These are phyloP conservation scores for Colletotrichum sidae DNA, from an alignment of 2,329 filamentous ascomycete species.

Conservation along the genomic window DNA sequence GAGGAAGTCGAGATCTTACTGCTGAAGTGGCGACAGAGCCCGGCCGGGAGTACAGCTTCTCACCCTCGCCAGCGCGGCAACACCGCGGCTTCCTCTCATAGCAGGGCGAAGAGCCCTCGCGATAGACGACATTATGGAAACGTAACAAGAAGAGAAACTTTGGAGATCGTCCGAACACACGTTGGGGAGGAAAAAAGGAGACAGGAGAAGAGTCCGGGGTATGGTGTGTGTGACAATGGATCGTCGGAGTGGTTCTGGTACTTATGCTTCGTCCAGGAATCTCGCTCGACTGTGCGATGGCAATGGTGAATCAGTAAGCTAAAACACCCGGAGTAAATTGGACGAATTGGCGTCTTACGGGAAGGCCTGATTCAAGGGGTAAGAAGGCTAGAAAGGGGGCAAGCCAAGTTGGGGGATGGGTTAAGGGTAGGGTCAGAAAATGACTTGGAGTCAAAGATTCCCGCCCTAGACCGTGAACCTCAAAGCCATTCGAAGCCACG, in stretches of 20 bases:
- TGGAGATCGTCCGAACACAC: neutral
- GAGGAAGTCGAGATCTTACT: conserved; percentile 41
- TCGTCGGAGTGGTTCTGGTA: conserved; percentile 23
- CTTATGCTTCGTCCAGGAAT: conserved; percentile 29
- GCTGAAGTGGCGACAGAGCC: conserved; percentile 41
- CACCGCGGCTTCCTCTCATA: conserved; percentile 57
- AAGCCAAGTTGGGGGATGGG: conserved; percentile 7
- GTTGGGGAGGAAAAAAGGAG: neutral
- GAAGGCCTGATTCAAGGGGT: conserved; percentile 18
- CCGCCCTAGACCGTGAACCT: conserved; percentile 35
- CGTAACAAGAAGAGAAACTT: conserved; percentile 27
- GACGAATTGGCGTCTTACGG: conserved; percentile 26
- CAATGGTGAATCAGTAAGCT: conserved; percentile 1
- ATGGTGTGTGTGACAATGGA: conserved; percentile 8
- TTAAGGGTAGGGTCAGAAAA: conserved; percentile 1
- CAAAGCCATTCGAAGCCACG: conserved; percentile 36
- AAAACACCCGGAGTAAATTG: conserved; percentile 22
- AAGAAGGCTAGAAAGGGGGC: neutral
- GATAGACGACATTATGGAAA: conserved; percentile 58
- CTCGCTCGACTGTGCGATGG: conserved; percentile 20
- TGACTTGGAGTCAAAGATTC: conserved; percentile 27
- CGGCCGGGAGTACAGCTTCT: conserved; percentile 40
- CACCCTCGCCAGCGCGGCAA: conserved; percentile 42
- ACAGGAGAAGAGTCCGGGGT: conserved; percentile 9
- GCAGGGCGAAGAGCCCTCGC: conserved; percentile 64